phyloP scores from a whole-genome alignment of 169 alveolate genomes.

The Plasmodium malariae region DNA sequence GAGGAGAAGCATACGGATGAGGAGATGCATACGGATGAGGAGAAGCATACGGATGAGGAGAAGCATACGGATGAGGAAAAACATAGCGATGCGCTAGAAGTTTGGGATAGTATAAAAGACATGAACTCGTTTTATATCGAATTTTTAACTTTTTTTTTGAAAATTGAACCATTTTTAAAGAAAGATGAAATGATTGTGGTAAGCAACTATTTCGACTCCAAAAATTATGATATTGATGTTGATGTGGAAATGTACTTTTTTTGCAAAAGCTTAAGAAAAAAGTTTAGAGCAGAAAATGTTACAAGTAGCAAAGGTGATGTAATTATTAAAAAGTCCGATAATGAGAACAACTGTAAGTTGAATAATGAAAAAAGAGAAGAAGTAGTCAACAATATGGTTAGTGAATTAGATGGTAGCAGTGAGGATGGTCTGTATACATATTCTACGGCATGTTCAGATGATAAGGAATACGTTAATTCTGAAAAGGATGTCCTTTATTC shows the following conservation, averaged over 20 bases:
- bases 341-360: neutral
- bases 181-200: constrained; percentile 17
- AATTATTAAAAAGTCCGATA: neutral
- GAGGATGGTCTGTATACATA: neutral
- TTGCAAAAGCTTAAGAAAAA: constrained; percentile 54
- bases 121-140: constrained; percentile 37
- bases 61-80: neutral
- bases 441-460: neutral
- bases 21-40: neutral
- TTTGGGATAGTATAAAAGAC: neutral
- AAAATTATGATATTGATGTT: constrained; percentile 42
- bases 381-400: neutral
- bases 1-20: neutral
- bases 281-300: constrained; percentile 2
- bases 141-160: constrained; percentile 37
- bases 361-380: neutral
- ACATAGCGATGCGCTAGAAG: neutral
- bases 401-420: neutral
- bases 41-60: neutral
- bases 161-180: constrained; percentile 32
- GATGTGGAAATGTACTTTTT: constrained; percentile 76
- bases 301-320: neutral
- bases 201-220: constrained; percentile 10
- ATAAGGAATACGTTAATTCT: constrained; percentile 1
- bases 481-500: constrained; percentile 1